Evolutionary conservation across 2,329 filamentous ascomycete species (phyloP).

Genomic region (Venturia aucupariae): DNA sequence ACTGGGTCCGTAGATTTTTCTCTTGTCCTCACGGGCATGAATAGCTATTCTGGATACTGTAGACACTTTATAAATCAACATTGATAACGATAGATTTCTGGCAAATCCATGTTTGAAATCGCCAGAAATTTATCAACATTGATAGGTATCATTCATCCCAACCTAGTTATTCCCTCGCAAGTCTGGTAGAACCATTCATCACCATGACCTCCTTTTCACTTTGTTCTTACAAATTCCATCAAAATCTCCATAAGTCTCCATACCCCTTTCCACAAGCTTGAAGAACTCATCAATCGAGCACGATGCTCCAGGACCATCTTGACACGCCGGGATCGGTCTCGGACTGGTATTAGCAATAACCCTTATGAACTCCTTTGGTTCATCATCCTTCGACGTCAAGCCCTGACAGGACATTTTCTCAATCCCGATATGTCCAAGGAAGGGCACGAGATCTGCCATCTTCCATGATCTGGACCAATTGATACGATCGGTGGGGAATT

Average conservation of each 20-base stretch:
- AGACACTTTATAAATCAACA: too few species aligned
- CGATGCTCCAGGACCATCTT: conserved; percentile 17
- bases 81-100: background rate
- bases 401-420: conserved; percentile 16
- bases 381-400: conserved; percentile 9
- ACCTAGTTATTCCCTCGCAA: too few species aligned
- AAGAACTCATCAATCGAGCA: conserved; percentile 16
- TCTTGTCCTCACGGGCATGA: too few species aligned
- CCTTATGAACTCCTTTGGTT: conserved; percentile 14
- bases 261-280: conserved; percentile 14
- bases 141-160: too few species aligned
- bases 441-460: conserved; percentile 18
- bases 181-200: too few species aligned
- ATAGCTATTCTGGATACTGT: too few species aligned
- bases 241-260: conserved; percentile 16
- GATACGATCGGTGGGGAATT: conserved; percentile 17
- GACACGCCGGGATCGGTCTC: conserved; percentile 17
- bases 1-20: too few species aligned
- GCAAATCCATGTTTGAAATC: too few species aligned
- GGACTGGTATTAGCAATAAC: conserved; percentile 16
- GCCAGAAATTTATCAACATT: too few species aligned
- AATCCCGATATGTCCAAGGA: conserved; percentile 18
- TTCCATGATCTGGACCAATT: conserved; percentile 18
- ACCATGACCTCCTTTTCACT: background rate
- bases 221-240: conserved; percentile 16